Evolutionary conservation across 2,329 filamentous ascomycete species (phyloP).

Genomic region (Fusarium xyrophilum): DNA sequence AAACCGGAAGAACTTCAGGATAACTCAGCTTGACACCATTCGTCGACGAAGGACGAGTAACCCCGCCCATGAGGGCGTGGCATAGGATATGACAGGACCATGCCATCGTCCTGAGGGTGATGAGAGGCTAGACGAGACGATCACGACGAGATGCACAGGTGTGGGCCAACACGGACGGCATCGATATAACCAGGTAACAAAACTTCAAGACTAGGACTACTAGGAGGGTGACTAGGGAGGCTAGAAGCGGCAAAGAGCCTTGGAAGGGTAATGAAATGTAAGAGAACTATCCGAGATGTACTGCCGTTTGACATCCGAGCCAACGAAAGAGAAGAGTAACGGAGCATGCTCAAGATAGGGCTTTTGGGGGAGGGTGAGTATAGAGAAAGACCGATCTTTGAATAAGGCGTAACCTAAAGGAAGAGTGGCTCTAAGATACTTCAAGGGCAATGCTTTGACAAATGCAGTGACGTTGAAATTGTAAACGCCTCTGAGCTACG

Average conservation of each 20-base stretch:
- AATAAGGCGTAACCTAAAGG: slow-evolving; percentile 25
- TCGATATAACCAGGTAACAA: slow-evolving; percentile 32
- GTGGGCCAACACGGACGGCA: slow-evolving; percentile 44
- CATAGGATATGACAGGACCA: slow-evolving; percentile 44
- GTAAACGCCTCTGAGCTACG: slow-evolving; percentile 35
- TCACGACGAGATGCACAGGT: slow-evolving; percentile 47
- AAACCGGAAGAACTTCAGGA: slow-evolving; percentile 49
- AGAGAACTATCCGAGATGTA: slow-evolving; percentile 29
- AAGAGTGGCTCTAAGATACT: slow-evolving; percentile 38
- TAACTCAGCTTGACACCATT: slow-evolving; percentile 55
- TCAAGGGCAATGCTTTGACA: slow-evolving; percentile 27
- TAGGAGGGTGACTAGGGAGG: slow-evolving; percentile 37
- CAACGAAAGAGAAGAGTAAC: slow-evolving; percentile 37
- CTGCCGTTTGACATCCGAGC: slow-evolving; percentile 30
- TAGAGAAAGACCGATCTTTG: slow-evolving; percentile 33
- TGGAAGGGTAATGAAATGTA: slow-evolving; percentile 25
- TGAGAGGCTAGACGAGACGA: slow-evolving; percentile 42
- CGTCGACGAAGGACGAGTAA: slow-evolving; percentile 47
- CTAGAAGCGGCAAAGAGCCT: slow-evolving; percentile 42
- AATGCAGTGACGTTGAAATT: slow-evolving; percentile 38
- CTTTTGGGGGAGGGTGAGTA: slow-evolving; percentile 41
- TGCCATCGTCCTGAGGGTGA: slow-evolving; percentile 44
- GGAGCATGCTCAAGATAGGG: slow-evolving; percentile 28
- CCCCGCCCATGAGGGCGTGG: slow-evolving; percentile 52
- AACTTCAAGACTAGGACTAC: slow-evolving; percentile 42